phyloP scores from a whole-genome alignment of 306 rosid species.

The Spatholobus suberectus region DNA sequence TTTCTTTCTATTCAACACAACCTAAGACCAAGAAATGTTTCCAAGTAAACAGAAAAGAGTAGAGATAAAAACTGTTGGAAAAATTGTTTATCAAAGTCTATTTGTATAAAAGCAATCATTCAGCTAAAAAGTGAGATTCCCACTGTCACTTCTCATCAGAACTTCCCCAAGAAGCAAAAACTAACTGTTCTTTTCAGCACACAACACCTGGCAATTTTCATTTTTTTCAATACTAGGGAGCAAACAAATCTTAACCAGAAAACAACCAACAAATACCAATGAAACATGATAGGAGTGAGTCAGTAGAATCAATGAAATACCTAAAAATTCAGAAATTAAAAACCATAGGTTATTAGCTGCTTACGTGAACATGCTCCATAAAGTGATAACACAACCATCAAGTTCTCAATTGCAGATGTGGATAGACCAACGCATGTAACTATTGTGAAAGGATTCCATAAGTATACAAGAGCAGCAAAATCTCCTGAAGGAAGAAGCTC shows the following conservation, averaged over 20 bases:
- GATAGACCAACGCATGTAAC: conserved; percentile 62
- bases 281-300: background rate
- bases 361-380: conserved; percentile 61
- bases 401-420: conserved; percentile 58
- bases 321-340: conserved; percentile 8
- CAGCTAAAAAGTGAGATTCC: conserved; percentile 33
- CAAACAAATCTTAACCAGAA: conserved; percentile 21
- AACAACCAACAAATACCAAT: conserved; percentile 8
- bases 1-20: conserved; percentile 7
- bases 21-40: conserved; percentile 21
- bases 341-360: conserved; percentile 31
- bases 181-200: conserved; percentile 11
- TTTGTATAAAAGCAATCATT: conserved; percentile 4
- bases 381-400: conserved; percentile 52
- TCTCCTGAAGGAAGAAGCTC: conserved; percentile 56
- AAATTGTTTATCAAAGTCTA: background rate
- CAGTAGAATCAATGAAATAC: conserved; percentile 27
- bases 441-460: conserved; percentile 62
- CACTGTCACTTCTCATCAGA: background rate
- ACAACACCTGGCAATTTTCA: background rate
- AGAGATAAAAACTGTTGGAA: background rate
- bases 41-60: conserved; percentile 2
- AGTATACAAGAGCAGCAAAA: conserved; percentile 54
- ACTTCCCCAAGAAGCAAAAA: conserved; percentile 7
- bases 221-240: background rate